phyloP scores from a whole-genome alignment of 2,329 filamentous ascomycete genomes.

The Cladosporium sp. region DNA sequence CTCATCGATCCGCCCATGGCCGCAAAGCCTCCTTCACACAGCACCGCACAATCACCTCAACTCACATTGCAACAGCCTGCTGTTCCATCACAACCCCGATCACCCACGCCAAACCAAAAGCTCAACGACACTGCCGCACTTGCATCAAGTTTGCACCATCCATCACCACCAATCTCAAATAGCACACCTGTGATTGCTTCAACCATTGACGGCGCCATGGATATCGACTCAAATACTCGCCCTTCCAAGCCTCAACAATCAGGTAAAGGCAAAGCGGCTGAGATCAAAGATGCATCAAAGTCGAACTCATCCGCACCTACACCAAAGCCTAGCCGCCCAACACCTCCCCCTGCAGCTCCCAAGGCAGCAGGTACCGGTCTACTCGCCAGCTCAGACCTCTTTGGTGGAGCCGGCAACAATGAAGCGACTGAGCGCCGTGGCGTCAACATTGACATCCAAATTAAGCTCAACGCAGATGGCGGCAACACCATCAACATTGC shows the following conservation, averaged over 20 bases:
- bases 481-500: constrained; percentile 96
- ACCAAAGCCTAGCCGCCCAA: constrained; percentile 2
- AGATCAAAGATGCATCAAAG: constrained; percentile 17
- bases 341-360: constrained; percentile 33
- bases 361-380: constrained; percentile 58
- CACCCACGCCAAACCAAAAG: constrained; percentile 6
- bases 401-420: constrained; percentile 48
- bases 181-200: constrained; percentile 13
- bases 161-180: constrained; percentile 12
- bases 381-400: constrained; percentile 57
- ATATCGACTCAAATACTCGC: constrained; percentile 23
- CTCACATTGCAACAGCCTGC: constrained; percentile 21
- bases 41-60: constrained; percentile 18
- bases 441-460: constrained; percentile 79
- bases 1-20: constrained; percentile 67
- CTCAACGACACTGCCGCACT: not conserved
- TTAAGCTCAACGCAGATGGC: constrained; percentile 72
- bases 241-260: constrained; percentile 8
- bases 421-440: constrained; percentile 39
- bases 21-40: constrained; percentile 31
- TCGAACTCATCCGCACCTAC: constrained; percentile 20
- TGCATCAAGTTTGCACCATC: constrained; percentile 6
- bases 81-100: constrained; percentile 14
- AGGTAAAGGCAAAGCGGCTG: not conserved
- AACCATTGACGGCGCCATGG: constrained; percentile 28